These are phyloP conservation scores for Plectosphaerella sp. DNA, from an alignment of 2,329 filamentous ascomycete species.

Conservation along the genomic window DNA sequence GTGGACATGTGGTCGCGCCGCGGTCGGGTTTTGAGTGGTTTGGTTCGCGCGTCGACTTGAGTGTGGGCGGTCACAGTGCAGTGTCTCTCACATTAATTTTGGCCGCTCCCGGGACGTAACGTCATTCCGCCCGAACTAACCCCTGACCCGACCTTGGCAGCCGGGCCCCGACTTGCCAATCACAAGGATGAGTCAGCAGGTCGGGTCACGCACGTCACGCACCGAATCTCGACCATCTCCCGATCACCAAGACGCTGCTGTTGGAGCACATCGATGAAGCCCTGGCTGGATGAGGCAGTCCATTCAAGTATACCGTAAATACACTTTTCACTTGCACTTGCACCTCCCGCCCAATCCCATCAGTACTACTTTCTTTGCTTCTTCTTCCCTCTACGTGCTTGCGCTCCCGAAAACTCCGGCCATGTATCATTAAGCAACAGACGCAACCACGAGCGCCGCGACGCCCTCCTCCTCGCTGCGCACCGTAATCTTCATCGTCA, in stretches of 20 bases:
- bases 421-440: conserved; percentile 60
- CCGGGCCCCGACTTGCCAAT: no score
- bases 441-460: conserved; percentile 76
- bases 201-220: no score
- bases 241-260: no score
- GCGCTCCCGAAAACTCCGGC: conserved; percentile 9
- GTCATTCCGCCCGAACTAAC: neutral
- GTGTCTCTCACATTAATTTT: neutral
- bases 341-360: no score
- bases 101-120: neutral
- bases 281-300: no score
- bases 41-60: neutral
- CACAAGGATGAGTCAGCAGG: no score
- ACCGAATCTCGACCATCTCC: no score
- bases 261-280: no score
- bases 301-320: no score
- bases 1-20: neutral
- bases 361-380: no score
- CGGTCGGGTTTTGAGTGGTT: neutral
- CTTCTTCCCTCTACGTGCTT: neutral
- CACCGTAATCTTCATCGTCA: conserved; percentile 92
- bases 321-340: no score
- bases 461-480: conserved; percentile 91
- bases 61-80: neutral
- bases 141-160: no score